A percentile compares a stretch with the other conserved stretches of the same genome.
phyloP scores from a whole-genome alignment of 495 filamentous ascomycete species.

The Trichoderma gamsii region DNA sequence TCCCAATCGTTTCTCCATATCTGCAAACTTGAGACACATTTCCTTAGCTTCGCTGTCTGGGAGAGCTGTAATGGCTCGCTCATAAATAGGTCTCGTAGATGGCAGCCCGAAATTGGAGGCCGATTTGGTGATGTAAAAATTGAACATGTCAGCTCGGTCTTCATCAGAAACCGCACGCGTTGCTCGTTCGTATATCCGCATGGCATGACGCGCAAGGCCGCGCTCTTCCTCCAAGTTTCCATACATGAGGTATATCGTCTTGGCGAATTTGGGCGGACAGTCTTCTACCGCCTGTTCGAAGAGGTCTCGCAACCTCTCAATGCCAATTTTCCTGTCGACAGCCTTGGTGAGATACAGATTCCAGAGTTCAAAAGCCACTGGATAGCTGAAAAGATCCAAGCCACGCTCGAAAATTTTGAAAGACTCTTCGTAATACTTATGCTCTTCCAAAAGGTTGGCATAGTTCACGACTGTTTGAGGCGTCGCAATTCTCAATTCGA shows the following conservation, averaged over 20 bases:
- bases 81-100: constrained; percentile 95
- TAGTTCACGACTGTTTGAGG: constrained; percentile 99
- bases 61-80: constrained; percentile 83
- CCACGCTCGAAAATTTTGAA: constrained; percentile 98
- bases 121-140: constrained; percentile 98
- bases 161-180: constrained; percentile 94
- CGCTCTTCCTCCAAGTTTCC: constrained; percentile 95
- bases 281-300: constrained; percentile 97
- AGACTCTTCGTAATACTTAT: constrained; percentile 93
- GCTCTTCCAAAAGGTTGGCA: constrained; percentile 90
- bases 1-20: constrained; percentile 94
- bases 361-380: constrained; percentile 97
- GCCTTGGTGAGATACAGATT: constrained; percentile 98
- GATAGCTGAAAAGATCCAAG: constrained; percentile 93
- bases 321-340: constrained; percentile 87
- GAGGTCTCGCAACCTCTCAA: constrained; percentile 88
- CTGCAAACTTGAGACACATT: constrained; percentile 98
- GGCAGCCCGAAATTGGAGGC: constrained; percentile 96
- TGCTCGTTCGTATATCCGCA: constrained; percentile 98
- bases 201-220: constrained; percentile 91
- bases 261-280: constrained; percentile 92
- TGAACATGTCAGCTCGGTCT: constrained; percentile 95
- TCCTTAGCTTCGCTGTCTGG: constrained; percentile 91
- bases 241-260: constrained; percentile 95
- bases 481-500: constrained; percentile 95